phyloP scores from a whole-genome alignment of 768 basidiomycete genomes.

The Leccinum subgranulosum region DNA sequence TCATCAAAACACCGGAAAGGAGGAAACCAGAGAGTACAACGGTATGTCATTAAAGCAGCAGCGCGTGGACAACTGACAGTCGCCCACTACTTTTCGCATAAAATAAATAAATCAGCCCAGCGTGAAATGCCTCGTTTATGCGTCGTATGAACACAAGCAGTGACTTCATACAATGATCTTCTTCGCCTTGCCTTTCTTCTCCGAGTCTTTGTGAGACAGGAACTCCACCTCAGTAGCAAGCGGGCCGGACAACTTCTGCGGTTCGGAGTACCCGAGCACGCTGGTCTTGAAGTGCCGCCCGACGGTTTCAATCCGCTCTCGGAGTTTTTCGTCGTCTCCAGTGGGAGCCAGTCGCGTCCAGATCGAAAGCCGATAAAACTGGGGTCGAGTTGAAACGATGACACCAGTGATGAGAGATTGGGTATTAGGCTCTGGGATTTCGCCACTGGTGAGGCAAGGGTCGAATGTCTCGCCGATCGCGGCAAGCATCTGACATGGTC shows the following conservation, averaged over 20 bases:
- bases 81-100: conserved; percentile 24
- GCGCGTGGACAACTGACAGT: conserved; percentile 18
- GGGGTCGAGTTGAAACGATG: conserved; percentile 90
- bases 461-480: conserved; percentile 99
- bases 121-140: conserved; percentile 15
- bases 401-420: conserved; percentile 84
- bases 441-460: conserved; percentile 62
- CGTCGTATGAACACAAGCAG: conserved; percentile 13
- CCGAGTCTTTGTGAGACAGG: conserved; percentile 90
- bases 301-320: conserved; percentile 79
- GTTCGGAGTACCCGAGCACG: conserved; percentile 78
- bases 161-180: conserved; percentile 65
- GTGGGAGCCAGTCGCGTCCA: conserved; percentile 90
- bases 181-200: conserved; percentile 88
- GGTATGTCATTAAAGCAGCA: conserved; percentile 27
- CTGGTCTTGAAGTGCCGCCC: conserved; percentile 89
- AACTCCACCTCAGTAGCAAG: conserved; percentile 95
- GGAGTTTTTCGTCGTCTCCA: conserved; percentile 53
- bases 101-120: conserved; percentile 32
- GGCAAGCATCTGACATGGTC: conserved; percentile 83
- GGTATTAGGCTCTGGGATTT: conserved; percentile 38
- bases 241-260: conserved; percentile 76
- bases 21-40: conserved; percentile 9
- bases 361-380: conserved; percentile 95
- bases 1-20: conserved; percentile 1